Percentiles rank a stretch among this genome's conserved stretches.
These are phyloP conservation scores for Nothophaeocryptopus gaeumannii DNA, from an alignment of 2,329 filamentous ascomycete species.

Conservation along the genomic window DNA sequence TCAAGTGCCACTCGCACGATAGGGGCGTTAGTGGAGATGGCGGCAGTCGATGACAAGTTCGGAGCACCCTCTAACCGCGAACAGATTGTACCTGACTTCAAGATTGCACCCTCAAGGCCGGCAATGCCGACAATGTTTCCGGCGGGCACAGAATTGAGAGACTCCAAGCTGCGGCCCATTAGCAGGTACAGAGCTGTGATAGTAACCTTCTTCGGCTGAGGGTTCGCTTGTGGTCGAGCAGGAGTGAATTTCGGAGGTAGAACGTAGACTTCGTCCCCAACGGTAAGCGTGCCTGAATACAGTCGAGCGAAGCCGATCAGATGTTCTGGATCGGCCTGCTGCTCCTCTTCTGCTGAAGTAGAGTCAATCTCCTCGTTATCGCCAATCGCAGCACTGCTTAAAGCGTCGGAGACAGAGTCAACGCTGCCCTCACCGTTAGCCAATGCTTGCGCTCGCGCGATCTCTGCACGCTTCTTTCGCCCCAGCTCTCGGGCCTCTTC, in stretches of 20 bases:
- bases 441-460: slow-evolving; percentile 72
- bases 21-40: slow-evolving; percentile 68
- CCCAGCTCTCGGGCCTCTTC: slow-evolving; percentile 89
- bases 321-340: slow-evolving; percentile 73
- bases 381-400: slow-evolving; percentile 61
- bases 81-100: slow-evolving; percentile 93
- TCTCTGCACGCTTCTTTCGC: slow-evolving; percentile 82
- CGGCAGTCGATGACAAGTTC: slow-evolving; percentile 82
- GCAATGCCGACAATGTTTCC: slow-evolving; percentile 94
- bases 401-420: slow-evolving; percentile 57
- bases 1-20: slow-evolving; percentile 97
- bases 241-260: slow-evolving; percentile 91
- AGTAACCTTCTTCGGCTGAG: slow-evolving; percentile 76
- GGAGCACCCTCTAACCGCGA: slow-evolving; percentile 81
- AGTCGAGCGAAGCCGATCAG: slow-evolving; percentile 92
- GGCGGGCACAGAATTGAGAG: slow-evolving; percentile 78
- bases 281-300: slow-evolving; percentile 83
- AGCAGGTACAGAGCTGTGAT: slow-evolving; percentile 89
- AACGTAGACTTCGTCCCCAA: slow-evolving; percentile 89
- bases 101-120: slow-evolving; percentile 85
- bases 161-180: slow-evolving; percentile 87
- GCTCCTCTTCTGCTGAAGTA: slow-evolving; percentile 51
- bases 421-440: slow-evolving; percentile 48
- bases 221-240: slow-evolving; percentile 66
- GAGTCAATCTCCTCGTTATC: slow-evolving; percentile 44